These are phyloP conservation scores for Astragalus glycyphyllos DNA, from an alignment of 306 rosid genomes.

Conservation along the genomic window DNA sequence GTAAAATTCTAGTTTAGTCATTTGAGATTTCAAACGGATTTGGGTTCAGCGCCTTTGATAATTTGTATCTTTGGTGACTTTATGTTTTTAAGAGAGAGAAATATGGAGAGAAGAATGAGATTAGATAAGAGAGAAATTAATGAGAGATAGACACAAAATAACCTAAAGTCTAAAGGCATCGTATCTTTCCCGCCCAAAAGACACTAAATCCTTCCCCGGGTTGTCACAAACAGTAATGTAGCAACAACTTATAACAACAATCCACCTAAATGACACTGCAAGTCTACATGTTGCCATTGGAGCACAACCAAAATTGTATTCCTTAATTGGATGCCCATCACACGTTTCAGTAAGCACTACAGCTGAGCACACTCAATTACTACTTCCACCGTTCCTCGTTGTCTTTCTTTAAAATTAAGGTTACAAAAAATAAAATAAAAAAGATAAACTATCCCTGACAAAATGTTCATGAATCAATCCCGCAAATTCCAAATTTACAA, in stretches of 20 bases:
- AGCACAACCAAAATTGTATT: slow-evolving; percentile 21
- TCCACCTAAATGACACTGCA: slow-evolving; percentile 1
- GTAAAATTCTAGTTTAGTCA: too few species aligned
- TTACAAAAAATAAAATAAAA: slow-evolving; percentile 29
- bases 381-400: slow-evolving; percentile 37
- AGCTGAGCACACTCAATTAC: slow-evolving; percentile 5
- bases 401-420: slow-evolving; percentile 34
- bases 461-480: slow-evolving; percentile 45
- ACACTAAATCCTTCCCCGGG: too few species aligned
- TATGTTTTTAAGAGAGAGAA: too few species aligned
- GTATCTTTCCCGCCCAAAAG: too few species aligned
- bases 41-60: too few species aligned
- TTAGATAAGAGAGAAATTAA: too few species aligned
- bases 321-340: slow-evolving; percentile 27
- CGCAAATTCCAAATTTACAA: slow-evolving; percentile 56
- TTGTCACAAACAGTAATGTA: neutral
- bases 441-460: slow-evolving; percentile 41
- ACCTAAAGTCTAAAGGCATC: too few species aligned
- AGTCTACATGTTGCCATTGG: neutral
- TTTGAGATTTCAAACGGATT: too few species aligned
- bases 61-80: too few species aligned
- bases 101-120: too few species aligned
- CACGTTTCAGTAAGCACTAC: neutral
- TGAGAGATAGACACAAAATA: too few species aligned
- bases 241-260: slow-evolving; percentile 4